Base-by-base conservation (phyloP, 148 eudicot species). In the Amaranthus palmeri region DNA sequence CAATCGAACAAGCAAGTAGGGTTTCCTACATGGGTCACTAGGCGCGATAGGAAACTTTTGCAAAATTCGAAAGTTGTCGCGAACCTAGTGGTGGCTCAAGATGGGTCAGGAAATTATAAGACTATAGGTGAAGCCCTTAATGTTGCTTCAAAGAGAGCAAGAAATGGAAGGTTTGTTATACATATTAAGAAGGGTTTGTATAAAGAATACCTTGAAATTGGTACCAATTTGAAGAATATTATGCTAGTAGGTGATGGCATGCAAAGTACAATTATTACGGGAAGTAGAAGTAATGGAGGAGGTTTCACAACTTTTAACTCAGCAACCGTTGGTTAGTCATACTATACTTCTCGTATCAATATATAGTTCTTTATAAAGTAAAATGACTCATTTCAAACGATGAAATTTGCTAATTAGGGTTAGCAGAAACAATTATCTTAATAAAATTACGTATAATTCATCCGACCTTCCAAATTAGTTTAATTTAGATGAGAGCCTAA, bases 161-260 rank as follows among this genome's bases (percentile, higher is more conserved):
- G 81, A 4, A 54, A 67, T 40, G 77, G 76, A 42, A 82, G 90
- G 72, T 77, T 50, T 66, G 85, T 84, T 4, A 80, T 86, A 13
- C 63, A 61, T 65, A 74, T 86, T 43, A 86, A 84, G 74, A 71
- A 59, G 0, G 87, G 87, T 3, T 71, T 76, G 14, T 86, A 86
- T 45, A 63, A 17, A 6, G 90, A 84, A 65, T 61, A 82, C 49
- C 45, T 86, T 42, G 67, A 53, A 64, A 76, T 82, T 36, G 81
- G 79, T 12, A 48, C 25, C 17, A 64, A 70, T 13, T 46, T 70
- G 64, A 73, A 72, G 15, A 80, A 86, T 57, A 62, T 86, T 4
- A 82, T 81, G 87, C 40, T 86, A 36, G 56, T 84, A 47, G 90
- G 90, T 12, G 90, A 84, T 72, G 90, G 87, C 1, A 43, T 86